Evolutionary conservation across 176 grass and related monocot genomes (phyloP), one percentile per base, ranked within the genome.

Genomic region (Canna indica): DNA sequence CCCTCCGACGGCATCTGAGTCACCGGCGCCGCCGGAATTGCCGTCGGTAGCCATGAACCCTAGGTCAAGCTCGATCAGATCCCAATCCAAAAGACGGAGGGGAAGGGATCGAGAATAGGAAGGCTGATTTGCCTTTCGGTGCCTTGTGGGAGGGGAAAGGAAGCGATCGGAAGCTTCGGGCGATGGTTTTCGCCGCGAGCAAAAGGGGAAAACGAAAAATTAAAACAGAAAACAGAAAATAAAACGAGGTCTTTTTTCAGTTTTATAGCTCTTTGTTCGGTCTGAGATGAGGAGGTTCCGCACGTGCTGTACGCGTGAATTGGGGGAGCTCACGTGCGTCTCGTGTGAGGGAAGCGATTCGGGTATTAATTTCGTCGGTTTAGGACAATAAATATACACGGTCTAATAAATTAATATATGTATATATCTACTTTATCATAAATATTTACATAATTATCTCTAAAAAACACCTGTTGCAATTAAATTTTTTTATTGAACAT

Each of bases 11-110:
- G 34, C 34, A 34, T 10, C 34, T 16, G 63, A 35, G 3, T 34
- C 50, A 3, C 50, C 50, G 22, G 50, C 50, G 50, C 22, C 61
- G 61, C 61, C 15, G 18, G 61, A 20, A 64, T 64, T 28, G 61
- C 61, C 33, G 63, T 66, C 63, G 63, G 63, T 25, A 34, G 34
- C 63, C 63, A 66, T 41, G 63, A 39, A 12, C 33, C 18, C 63
- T 38, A 26, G 2, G 20, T 15, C 35, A 38, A 39, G 35, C 31
- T 22, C 27, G 63, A 41, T 66, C 63, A 34, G 63, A 13, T 4
- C 35, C 18, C 20, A 38, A 66, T 41, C 4, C 63, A 66, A 10
- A 5, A 17, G 35, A 4, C 7, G 8, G 41, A 44, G 33, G 62
- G 0, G 34, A 8, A 5, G 7, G 34, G 27, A 27, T 65, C 18